Conservation (phyloP, 768 basidiomycete species). For the Boletellus sp. region DNA sequence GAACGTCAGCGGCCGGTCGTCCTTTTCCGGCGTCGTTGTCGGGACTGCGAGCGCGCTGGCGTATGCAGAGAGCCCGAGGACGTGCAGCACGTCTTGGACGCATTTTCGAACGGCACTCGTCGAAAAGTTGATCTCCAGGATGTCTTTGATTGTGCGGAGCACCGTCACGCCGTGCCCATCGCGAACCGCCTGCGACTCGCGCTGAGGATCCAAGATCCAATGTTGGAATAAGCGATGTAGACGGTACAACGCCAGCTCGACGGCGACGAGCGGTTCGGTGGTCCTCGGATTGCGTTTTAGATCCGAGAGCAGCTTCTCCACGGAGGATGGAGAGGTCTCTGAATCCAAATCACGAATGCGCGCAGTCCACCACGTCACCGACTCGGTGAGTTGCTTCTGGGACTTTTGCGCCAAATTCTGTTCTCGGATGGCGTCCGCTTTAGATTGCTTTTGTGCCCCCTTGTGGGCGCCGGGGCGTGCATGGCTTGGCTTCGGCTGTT, state of each 20-base stretch:
- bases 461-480: slow-evolving; percentile 24
- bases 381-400: slow-evolving; percentile 37
- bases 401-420: slow-evolving; percentile 45
- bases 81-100: slow-evolving; percentile 38
- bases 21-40: slow-evolving; percentile 4
- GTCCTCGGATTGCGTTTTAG: slow-evolving; percentile 46
- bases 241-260: slow-evolving; percentile 51
- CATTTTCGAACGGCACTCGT: slow-evolving; percentile 30
- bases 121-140: slow-evolving; percentile 34
- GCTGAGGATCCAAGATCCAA: slow-evolving; percentile 50
- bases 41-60: slow-evolving; percentile 17
- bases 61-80: slow-evolving; percentile 48
- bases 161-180: slow-evolving; percentile 47
- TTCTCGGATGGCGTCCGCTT: slow-evolving; percentile 40
- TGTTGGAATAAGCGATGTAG: slow-evolving; percentile 47
- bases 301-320: slow-evolving; percentile 33
- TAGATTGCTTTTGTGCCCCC: slow-evolving; percentile 26
- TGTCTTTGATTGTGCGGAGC: slow-evolving; percentile 47
- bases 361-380: slow-evolving; percentile 50
- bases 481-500: slow-evolving; percentile 17
- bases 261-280: slow-evolving; percentile 40
- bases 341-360: slow-evolving; percentile 38
- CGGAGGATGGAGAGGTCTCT: slow-evolving; percentile 14
- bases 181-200: slow-evolving; percentile 35
- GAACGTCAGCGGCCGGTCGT: slow-evolving; percentile 41